Base-by-base conservation (phyloP, 768 basidiomycete species). In the Lactifluus echinatus region DNA sequence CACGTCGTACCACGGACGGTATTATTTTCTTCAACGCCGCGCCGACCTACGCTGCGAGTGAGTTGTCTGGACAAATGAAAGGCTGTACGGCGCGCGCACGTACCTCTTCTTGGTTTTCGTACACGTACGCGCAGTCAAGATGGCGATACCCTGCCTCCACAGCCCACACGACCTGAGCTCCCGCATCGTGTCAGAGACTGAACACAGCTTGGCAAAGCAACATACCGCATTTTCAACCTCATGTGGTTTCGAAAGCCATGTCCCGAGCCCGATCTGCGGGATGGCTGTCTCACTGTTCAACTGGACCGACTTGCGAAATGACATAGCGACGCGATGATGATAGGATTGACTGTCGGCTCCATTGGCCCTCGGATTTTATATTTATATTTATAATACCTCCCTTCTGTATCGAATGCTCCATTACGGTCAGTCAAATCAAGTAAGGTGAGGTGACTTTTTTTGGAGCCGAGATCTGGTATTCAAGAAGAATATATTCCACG, bases 241-340 rank as follows among this genome's bases (percentile, higher is more conserved):
- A 26, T 82, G 75, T 8, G 84, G 83, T 66, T 84, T 74, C 7
- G 87, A 84, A 55, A 84, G 75, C 88, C 88, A 92, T 17, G 89
- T 90, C 5, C 90, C 91, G 36, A 91, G 76, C 39, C 91, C 91
- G 64, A 92, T 82, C 69, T 85, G 82, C 33, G 87, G 89, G 62
- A 93, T 74, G 50, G 70, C 63, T 39, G 74, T 72, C 2, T 83
- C 83, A 53, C 72, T 75, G 63, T 72, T 71, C 60, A 82, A 73
- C 15, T 69, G 63, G 59, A 78, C 12, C 10, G 57, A 49, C 56
- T 74, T 75, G 42, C 65, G 65, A 55, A 74, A 62, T 5, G 79
- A 78, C 79, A 80, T 79, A 31, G 26, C 63, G 23, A 44, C 15
- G 17, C 14, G 28, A 50, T 15, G 29, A 21, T 15, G 54, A 26